phyloP scores from a whole-genome alignment of 1,139 yeast species.

The Yamadazyma triangularis region DNA sequence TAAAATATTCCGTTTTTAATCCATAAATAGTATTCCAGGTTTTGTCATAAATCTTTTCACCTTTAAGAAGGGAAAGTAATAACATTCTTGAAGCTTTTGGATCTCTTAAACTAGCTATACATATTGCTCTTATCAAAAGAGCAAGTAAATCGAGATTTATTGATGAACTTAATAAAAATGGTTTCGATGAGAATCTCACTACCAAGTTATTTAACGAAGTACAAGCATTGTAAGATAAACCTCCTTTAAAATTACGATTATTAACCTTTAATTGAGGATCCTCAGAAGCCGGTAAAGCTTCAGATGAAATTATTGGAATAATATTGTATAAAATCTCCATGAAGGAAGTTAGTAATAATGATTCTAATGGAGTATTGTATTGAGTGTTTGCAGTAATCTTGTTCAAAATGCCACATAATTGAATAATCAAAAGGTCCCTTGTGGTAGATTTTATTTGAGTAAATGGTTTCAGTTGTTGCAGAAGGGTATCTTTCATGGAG shows the following conservation, averaged over 20 bases:
- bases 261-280: conserved; percentile 24
- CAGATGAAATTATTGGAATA: conserved; percentile 33
- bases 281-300: conserved; percentile 15
- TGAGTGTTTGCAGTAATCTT: conserved; percentile 7
- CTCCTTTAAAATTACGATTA: conserved; percentile 36
- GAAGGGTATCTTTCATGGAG: conserved; percentile 21
- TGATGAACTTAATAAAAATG: conserved; percentile 39
- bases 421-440: conserved; percentile 58
- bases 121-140: conserved; percentile 48
- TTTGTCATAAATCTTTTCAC: conserved; percentile 35
- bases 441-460: no score
- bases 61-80: conserved; percentile 48
- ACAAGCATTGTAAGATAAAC: conserved; percentile 59
- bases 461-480: background rate
- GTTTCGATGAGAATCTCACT: conserved; percentile 35
- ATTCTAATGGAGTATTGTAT: conserved; percentile 4
- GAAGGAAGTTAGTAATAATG: conserved; percentile 38
- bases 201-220: conserved; percentile 54
- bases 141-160: conserved; percentile 58
- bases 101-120: conserved; percentile 45
- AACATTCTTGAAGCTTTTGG: conserved; percentile 53
- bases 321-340: conserved; percentile 60
- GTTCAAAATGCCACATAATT: conserved; percentile 32
- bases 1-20: conserved; percentile 24
- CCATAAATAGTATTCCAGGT: conserved; percentile 29